Evolutionary conservation across 768 basidiomycete genomes (phyloP).

Genomic region (Filobasidium wieringae): DNA sequence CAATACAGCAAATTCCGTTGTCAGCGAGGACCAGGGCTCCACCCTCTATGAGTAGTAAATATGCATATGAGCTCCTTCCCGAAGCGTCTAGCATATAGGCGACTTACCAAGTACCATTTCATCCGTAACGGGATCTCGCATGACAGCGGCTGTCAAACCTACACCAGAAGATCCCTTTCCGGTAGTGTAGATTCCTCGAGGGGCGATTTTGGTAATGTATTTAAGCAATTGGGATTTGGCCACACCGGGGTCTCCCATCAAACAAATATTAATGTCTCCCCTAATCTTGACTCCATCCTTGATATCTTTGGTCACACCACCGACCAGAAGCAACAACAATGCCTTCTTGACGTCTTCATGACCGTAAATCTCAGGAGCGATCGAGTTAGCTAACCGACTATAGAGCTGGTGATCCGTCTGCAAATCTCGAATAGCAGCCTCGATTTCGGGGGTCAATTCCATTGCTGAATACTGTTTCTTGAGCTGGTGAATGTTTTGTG

Average conservation of each 20-base stretch:
- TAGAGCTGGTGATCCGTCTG: conserved; percentile 69
- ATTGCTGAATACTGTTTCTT: conserved; percentile 96
- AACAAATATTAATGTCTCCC: conserved; percentile 90
- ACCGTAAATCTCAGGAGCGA: conserved; percentile 97
- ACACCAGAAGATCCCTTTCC: conserved; percentile 98
- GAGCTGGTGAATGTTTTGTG: conserved; percentile 76
- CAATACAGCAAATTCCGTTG: conserved; percentile 98
- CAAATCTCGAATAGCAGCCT: conserved; percentile 56
- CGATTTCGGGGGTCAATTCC: conserved; percentile 79
- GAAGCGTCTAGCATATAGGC: not conserved
- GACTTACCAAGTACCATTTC: conserved; percentile 93
- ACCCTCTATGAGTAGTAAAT: conserved; percentile 57
- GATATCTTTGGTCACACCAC: conserved; percentile 88
- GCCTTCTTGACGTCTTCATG: conserved; percentile 97
- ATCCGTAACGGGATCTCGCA: conserved; percentile 97
- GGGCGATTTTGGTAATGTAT: conserved; percentile 97
- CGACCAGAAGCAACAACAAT: conserved; percentile 76
- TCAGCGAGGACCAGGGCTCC: conserved; percentile 98
- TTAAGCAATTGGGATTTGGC: conserved; percentile 78
- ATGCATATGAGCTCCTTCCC: no score
- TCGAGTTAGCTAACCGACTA: conserved; percentile 74
- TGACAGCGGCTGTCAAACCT: conserved; percentile 95
- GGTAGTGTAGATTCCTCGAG: conserved; percentile 93
- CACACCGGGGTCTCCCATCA: conserved; percentile 98
- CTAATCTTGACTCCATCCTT: conserved; percentile 98